A percentile compares a stretch with the other conserved stretches of the same genome.
These are phyloP conservation scores for Fusarium verrucosum DNA, from an alignment of 2,329 filamentous ascomycete genomes.

Conservation along the genomic window DNA sequence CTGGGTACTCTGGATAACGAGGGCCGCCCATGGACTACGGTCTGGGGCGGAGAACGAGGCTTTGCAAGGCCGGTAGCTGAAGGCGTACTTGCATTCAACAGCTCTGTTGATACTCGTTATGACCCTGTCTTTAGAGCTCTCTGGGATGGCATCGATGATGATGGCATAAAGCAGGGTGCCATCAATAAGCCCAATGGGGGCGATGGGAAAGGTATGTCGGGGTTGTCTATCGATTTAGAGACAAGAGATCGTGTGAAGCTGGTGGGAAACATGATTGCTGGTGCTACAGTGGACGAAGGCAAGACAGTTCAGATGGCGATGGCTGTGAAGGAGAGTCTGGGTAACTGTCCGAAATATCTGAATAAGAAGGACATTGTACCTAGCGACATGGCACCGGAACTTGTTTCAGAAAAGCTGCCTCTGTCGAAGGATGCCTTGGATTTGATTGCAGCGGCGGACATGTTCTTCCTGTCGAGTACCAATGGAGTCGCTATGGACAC, in stretches of 20 bases:
- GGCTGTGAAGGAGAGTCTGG: constrained; percentile 75
- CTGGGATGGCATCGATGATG: constrained; percentile 60
- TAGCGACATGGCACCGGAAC: constrained; percentile 57
- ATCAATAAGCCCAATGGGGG: constrained; percentile 54
- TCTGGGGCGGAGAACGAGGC: constrained; percentile 79
- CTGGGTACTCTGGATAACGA: constrained; percentile 75
- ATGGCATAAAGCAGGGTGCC: constrained; percentile 46
- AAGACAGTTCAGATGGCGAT: constrained; percentile 67
- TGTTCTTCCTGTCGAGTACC: constrained; percentile 80
- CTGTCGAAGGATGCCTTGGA: constrained; percentile 65
- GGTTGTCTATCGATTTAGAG: constrained; percentile 64
- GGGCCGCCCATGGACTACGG: constrained; percentile 76
- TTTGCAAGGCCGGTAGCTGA: constrained; percentile 72
- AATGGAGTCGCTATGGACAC: constrained; percentile 79
- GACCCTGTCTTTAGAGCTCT: constrained; percentile 78
- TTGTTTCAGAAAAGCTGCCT: constrained; percentile 54
- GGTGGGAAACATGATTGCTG: constrained; percentile 73
- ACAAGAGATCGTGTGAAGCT: constrained; percentile 76
- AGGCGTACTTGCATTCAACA: constrained; percentile 70
- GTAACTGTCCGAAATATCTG: constrained; percentile 89
- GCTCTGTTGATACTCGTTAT: constrained; percentile 65
- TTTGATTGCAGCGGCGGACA: constrained; percentile 71
- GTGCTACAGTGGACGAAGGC: constrained; percentile 56
- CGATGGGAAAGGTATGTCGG: constrained; percentile 54
- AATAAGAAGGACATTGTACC: constrained; percentile 74